Base-by-base conservation (phyloP, 2,329 filamentous ascomycete species). In the Aspergillus chevalieri region DNA sequence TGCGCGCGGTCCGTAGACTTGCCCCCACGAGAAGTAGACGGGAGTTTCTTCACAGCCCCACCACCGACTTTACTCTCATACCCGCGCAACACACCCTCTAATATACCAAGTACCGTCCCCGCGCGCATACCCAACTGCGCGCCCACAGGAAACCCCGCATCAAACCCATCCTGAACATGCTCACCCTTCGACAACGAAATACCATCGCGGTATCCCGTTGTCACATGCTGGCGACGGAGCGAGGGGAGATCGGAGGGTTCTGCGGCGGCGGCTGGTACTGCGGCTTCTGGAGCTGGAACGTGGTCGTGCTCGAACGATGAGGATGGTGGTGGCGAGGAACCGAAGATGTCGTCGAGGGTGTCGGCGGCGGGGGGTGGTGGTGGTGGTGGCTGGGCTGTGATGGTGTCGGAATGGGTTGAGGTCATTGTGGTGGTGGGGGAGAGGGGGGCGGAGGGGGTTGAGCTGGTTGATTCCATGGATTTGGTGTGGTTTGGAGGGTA, bases 131-230 rank as follows among this genome's bases (percentile, higher is more conserved):
- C 93, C 26, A 97, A 73, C 46, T 85, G 83, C 1, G 89, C 91
- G 10, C 93, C 93, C 0, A 97, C 76, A 12, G 83, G 78, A 66
- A 90, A 97, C 0, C 92, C 92, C 56, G 92, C 88, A 65, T 98
- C 93, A 64, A 98, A 97, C 0, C 92, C 92, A 12, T 78, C 77
- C 70, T 98, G 93, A 22, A 96, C 82, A 60, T 83, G 86, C 44
- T 78, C 72, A 22, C 81, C 80, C 67, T 97, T 97, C 28, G 86
- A 87, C 3, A 74, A 75, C 0, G 85, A 79, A 47, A 97, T 80
- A 42, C 92, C 93, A 61, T 96, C 91, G 51, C 92, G 85, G 71
- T 97, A 97, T 17, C 93, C 93, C 36, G 87, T 84, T 6, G 87
- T 96, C 47, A 83, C 80, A 66, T 95, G 89, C 48, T 87, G 84